phyloP scores from a whole-genome alignment of 345 rosid genomes.

The Barbarea vulgaris region DNA sequence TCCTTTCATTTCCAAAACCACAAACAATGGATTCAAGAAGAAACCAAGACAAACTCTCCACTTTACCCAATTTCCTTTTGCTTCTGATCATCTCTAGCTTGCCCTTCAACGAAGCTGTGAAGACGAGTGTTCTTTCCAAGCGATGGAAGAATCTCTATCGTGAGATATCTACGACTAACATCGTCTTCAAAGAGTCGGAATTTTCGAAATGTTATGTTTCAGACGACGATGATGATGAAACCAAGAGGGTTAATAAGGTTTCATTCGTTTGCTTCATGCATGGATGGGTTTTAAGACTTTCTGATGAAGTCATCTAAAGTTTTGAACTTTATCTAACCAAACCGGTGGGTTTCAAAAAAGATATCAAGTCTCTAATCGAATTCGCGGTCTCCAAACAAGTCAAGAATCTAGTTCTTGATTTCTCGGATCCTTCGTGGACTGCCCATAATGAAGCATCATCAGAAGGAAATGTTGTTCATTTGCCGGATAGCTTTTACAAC shows the following conservation, averaged over 20 bases:
- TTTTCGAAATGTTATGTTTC: background rate
- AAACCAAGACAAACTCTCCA: background rate
- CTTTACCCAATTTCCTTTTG: background rate
- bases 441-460: background rate
- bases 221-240: constrained; percentile 6
- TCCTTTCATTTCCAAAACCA: background rate
- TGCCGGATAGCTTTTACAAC: background rate
- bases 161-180: background rate
- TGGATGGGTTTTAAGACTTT: background rate
- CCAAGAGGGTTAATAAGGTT: background rate
- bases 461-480: background rate
- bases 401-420: background rate
- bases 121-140: background rate
- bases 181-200: background rate
- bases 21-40: background rate
- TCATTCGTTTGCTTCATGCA: background rate
- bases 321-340: background rate
- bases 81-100: background rate
- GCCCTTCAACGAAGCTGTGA: background rate
- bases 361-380: background rate
- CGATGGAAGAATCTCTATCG: background rate
- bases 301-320: background rate
- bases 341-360: background rate
- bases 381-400: background rate
- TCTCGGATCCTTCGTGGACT: background rate